A percentile compares a stretch with the other conserved stretches of the same genome.
Evolutionary conservation across 2,329 filamentous ascomycete genomes (phyloP).

Genomic region (Bipolaris victoriae): DNA sequence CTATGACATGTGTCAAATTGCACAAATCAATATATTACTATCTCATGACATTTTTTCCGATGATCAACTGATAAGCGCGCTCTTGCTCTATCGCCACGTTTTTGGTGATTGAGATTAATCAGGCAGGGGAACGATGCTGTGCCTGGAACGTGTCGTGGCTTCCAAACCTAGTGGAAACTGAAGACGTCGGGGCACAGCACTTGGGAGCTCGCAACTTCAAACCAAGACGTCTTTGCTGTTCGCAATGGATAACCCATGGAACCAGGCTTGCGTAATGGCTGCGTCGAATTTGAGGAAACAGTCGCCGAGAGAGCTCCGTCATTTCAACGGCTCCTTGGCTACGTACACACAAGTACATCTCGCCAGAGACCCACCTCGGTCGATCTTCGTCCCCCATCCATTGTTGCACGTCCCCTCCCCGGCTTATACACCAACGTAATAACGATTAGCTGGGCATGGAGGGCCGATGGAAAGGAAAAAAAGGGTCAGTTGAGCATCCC

Average conservation of each 20-base stretch:
- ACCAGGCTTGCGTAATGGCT: slow-evolving; percentile 1
- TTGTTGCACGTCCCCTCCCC: slow-evolving; percentile 1
- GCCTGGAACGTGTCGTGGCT: slow-evolving; percentile 27
- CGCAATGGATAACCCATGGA: slow-evolving; percentile 25
- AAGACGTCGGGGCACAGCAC: slow-evolving; percentile 24
- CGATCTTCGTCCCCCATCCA: slow-evolving; percentile 3
- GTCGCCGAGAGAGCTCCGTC: slow-evolving; percentile 6
- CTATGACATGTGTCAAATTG: slow-evolving; percentile 28
- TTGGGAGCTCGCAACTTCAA: slow-evolving; percentile 11
- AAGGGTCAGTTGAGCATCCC: slow-evolving; percentile 7
- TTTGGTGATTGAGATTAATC: slow-evolving; percentile 15
- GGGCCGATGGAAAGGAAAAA: not conserved
- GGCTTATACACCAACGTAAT: slow-evolving; percentile 1
- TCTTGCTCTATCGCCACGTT: too few species aligned
- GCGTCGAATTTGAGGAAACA: not conserved
- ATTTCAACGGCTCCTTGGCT: slow-evolving; percentile 17
- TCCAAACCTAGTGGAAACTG: slow-evolving; percentile 27
- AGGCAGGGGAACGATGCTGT: slow-evolving; percentile 14
- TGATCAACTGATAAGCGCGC: too few species aligned
- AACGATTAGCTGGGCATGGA: not conserved
- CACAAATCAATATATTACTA: slow-evolving; percentile 26
- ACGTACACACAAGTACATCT: slow-evolving; percentile 8
- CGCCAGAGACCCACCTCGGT: slow-evolving; percentile 1
- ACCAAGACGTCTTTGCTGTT: slow-evolving; percentile 2
- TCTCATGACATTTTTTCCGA: slow-evolving; percentile 7